phyloP scores from a whole-genome alignment of 495 filamentous ascomycete species.

The Neurospora sp. region DNA sequence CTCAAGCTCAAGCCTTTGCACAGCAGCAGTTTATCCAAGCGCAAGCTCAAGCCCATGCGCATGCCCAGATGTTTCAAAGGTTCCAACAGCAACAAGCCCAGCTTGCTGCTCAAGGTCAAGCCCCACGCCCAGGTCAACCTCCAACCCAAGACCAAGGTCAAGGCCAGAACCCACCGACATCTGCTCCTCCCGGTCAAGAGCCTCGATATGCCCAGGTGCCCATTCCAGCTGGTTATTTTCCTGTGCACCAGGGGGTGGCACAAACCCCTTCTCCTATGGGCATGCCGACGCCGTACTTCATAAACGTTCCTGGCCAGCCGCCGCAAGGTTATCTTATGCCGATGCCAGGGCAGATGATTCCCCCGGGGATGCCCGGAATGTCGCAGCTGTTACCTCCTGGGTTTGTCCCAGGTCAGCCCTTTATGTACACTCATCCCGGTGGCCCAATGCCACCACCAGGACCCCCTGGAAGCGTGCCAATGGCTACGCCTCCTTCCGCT shows the following conservation, averaged over 20 bases:
- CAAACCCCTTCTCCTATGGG: conserved; percentile 16
- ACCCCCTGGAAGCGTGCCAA: not conserved
- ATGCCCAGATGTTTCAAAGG: not conserved
- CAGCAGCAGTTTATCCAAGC: not conserved
- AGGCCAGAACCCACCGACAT: not conserved
- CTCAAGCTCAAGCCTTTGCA: not conserved
- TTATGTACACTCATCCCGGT: not conserved
- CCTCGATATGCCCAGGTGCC: conserved; percentile 36
- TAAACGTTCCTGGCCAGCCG: conserved; percentile 12
- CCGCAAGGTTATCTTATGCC: not conserved
- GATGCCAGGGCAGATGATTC: not conserved
- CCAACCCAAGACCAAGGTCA: not conserved
- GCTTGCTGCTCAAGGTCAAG: conserved; percentile 3
- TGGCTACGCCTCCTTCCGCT: not conserved
- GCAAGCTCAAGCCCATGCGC: not conserved
- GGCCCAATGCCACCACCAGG: not conserved
- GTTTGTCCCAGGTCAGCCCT: conserved; percentile 2
- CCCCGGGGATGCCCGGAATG: conserved; percentile 1
- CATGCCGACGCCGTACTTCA: conserved; percentile 34
- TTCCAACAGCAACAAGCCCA: not conserved
- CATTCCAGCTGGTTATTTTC: conserved; percentile 33
- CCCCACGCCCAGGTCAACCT: conserved; percentile 1
- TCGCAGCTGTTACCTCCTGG: not conserved
- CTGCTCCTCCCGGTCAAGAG: conserved; percentile 9
- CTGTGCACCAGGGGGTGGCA: not conserved